Conservation (phyloP, 2,329 filamentous ascomycete genomes). For the Monosporascus sp. region DNA sequence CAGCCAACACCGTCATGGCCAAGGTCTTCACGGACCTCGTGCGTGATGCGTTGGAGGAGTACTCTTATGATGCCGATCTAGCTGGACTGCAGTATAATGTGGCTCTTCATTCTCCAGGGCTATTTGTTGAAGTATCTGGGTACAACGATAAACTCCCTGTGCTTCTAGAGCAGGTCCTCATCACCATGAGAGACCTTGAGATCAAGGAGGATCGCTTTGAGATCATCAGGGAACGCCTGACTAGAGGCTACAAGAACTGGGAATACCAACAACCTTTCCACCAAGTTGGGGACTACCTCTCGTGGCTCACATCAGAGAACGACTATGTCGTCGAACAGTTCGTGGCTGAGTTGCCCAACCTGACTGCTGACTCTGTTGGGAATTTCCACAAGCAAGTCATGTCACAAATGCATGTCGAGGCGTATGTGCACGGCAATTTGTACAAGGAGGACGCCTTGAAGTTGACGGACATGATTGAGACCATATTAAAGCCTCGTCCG, state of each 20-base stretch:
- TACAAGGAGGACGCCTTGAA: constrained; percentile 89
- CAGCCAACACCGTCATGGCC: constrained; percentile 71
- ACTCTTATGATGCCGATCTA: constrained; percentile 92
- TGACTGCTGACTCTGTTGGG: constrained; percentile 70
- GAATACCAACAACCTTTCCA: constrained; percentile 84
- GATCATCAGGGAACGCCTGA: constrained; percentile 81
- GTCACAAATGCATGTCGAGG: constrained; percentile 79
- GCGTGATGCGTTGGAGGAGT: constrained; percentile 82
- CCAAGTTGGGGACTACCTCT: constrained; percentile 77
- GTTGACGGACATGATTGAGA: constrained; percentile 77
- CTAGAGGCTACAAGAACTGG: constrained; percentile 76
- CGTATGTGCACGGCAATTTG: constrained; percentile 84
- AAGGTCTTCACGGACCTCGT: constrained; percentile 81
- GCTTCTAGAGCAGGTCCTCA: constrained; percentile 80
- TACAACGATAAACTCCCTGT: constrained; percentile 97
- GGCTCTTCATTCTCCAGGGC: constrained; percentile 62
- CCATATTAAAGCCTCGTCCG: constrained; percentile 65
- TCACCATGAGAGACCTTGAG: constrained; percentile 77
- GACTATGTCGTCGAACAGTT: constrained; percentile 77
- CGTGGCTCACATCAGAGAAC: constrained; percentile 72
- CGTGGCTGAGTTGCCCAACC: constrained; percentile 65
- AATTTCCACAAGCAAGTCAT: constrained; percentile 76
- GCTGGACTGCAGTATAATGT: constrained; percentile 82
- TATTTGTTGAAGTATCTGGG: constrained; percentile 75
- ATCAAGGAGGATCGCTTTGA: constrained; percentile 84